Evolutionary conservation across 805 yeast species (phyloP).

Genomic region (Teunomyces atbi): DNA sequence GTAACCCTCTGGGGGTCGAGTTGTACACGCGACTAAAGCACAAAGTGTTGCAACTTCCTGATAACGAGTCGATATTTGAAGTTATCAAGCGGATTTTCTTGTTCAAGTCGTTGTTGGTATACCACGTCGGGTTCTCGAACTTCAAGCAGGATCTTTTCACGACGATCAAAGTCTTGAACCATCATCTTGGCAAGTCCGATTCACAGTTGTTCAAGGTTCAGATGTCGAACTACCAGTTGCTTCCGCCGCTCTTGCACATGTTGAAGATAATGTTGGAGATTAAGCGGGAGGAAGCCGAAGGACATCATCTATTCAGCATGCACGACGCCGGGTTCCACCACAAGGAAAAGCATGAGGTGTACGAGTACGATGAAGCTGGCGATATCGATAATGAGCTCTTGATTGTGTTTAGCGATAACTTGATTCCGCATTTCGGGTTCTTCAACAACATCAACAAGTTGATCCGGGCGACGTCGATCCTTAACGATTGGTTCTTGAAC

Average conservation of each 20-base stretch:
- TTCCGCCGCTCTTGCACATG: constrained; percentile 31
- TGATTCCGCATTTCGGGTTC: constrained; percentile 24
- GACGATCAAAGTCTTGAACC: constrained; percentile 16
- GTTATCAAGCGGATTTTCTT: constrained; percentile 15
- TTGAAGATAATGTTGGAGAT: constrained; percentile 19
- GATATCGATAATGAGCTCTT: constrained; percentile 12
- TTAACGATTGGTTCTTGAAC: constrained; percentile 26
- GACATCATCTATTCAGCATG: not conserved
- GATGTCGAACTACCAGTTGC: constrained; percentile 29
- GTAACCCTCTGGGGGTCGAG: not conserved
- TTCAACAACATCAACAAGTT: constrained; percentile 27
- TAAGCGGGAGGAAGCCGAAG: constrained; percentile 10
- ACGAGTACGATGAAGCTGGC: not conserved
- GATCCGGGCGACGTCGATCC: constrained; percentile 19
- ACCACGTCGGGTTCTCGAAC: constrained; percentile 15
- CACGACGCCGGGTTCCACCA: too few species aligned
- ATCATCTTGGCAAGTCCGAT: constrained; percentile 9
- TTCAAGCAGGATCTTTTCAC: constrained; percentile 18
- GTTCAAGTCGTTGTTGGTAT: constrained; percentile 21
- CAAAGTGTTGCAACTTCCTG: constrained; percentile 3
- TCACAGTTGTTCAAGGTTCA: constrained; percentile 20
- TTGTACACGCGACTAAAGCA: constrained; percentile 7
- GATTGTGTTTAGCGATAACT: constrained; percentile 19
- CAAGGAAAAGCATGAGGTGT: constrained; percentile 3
- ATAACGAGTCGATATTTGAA: constrained; percentile 11